Percentiles rank a stretch among this genome's conserved stretches.
Conservation (phyloP, 805 yeast species). For the Ascoidea rubescens region DNA sequence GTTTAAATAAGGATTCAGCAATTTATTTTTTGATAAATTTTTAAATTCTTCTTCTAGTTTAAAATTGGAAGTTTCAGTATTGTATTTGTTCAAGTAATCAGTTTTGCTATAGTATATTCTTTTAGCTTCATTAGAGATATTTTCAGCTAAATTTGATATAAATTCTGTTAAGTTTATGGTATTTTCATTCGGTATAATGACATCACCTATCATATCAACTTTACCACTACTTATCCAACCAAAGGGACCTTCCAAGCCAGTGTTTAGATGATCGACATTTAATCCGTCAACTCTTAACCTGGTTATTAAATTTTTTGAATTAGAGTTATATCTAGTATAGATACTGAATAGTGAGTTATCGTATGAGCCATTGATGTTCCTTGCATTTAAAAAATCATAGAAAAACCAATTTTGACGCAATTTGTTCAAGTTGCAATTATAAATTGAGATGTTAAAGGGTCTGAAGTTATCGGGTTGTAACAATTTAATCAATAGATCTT, state of each 20-base stretch:
- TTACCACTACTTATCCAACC: slow-evolving; percentile 93
- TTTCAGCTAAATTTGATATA: slow-evolving; percentile 31
- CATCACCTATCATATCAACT: slow-evolving; percentile 89
- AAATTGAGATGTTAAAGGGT: slow-evolving; percentile 79
- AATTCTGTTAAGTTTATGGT: slow-evolving; percentile 34
- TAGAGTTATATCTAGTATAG: slow-evolving; percentile 29
- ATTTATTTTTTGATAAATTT: slow-evolving; percentile 8
- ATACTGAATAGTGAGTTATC: slow-evolving; percentile 89
- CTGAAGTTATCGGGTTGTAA: slow-evolving; percentile 71
- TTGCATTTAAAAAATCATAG: slow-evolving; percentile 76
- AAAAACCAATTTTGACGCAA: slow-evolving; percentile 89
- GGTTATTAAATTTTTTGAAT: slow-evolving; percentile 14
- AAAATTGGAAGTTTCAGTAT: not conserved
- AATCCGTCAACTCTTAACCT: slow-evolving; percentile 76
- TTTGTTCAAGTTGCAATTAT: slow-evolving; percentile 65
- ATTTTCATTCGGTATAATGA: slow-evolving; percentile 59
- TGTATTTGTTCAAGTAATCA: not conserved
- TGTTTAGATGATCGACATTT: slow-evolving; percentile 76
- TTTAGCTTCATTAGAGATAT: slow-evolving; percentile 34
- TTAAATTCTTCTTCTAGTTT: slow-evolving; percentile 12
- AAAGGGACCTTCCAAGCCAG: slow-evolving; percentile 87
- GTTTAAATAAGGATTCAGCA: slow-evolving; percentile 1
- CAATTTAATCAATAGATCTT: slow-evolving; percentile 73
- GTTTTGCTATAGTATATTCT: slow-evolving; percentile 13
- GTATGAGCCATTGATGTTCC: slow-evolving; percentile 76